Conservation (phyloP, 208 protist genomes). For the Crithidia acanthocephali region DNA sequence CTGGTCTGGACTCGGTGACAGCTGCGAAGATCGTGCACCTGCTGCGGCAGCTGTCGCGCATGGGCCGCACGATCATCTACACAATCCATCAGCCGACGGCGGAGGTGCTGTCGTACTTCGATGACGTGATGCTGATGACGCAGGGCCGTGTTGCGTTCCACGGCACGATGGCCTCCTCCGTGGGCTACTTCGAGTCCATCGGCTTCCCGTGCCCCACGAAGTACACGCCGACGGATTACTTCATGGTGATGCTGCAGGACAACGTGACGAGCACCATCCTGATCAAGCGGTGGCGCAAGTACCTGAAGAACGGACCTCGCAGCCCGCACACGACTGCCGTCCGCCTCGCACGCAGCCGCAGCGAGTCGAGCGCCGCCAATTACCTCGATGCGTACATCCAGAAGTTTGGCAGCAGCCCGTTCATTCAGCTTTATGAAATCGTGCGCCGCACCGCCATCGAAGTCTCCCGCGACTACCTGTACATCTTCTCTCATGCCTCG, state of each 20-base stretch:
- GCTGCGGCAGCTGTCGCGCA: conserved; percentile 71
- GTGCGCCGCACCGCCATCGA: conserved; percentile 37
- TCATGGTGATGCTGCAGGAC: conserved; percentile 84
- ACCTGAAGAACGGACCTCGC: conserved; percentile 48
- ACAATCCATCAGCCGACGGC: conserved; percentile 95
- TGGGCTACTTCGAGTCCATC: conserved; percentile 85
- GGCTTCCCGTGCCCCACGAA: conserved; percentile 69
- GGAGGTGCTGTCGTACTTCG: conserved; percentile 90
- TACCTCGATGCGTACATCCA: conserved; percentile 60
- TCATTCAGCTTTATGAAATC: conserved; percentile 67
- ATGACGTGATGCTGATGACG: conserved; percentile 91
- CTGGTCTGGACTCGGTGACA: conserved; percentile 88
- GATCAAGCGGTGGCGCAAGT: conserved; percentile 74
- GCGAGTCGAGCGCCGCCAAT: conserved; percentile 40
- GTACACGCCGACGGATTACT: conserved; percentile 91
- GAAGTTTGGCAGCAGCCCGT: conserved; percentile 46
- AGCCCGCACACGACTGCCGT: conserved; percentile 63
- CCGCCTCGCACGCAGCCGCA: conserved; percentile 37
- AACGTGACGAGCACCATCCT: conserved; percentile 50
- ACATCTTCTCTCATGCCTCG: conserved; percentile 45
- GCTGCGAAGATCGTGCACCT: conserved; percentile 83
- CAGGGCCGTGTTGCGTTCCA: conserved; percentile 84
- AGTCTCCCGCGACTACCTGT: conserved; percentile 49
- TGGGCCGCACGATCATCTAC: conserved; percentile 88
- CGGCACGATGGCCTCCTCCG: conserved; percentile 65